Evolutionary conservation across 2,329 filamentous ascomycete species (phyloP), one percentile per base, ranked within the genome.

Genomic region (Zymoseptoria tritici): DNA sequence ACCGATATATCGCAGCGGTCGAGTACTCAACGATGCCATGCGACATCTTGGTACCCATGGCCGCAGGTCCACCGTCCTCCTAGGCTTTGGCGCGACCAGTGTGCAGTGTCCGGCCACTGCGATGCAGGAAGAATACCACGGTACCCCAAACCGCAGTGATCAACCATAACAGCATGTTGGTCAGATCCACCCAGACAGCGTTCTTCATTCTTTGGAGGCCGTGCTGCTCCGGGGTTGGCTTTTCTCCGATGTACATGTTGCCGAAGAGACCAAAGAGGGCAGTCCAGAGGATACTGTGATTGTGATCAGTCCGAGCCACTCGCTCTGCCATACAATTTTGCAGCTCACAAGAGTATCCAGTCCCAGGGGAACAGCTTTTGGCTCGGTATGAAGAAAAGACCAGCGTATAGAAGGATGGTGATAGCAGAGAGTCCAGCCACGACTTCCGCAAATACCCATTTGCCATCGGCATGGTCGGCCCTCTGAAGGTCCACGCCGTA

Each of bases 181-280:
- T 78, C 55, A 96, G 74, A 73, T 93, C 88, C 52, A 96, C 80
- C 89, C 90, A 96, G 16, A 94, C 89, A 4, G 90, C 89, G 70
- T 87, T 85, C 77, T 91, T 91, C 91, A 96, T 96, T 59, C 89
- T 82, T 65, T 79, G 77, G 59, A 93, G 81, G 55, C 81, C 85
- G 49, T 68, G 67, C 54, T 74, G 72, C 70, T 89, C 81, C 5
- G 71, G 70, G 9, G 69, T 72, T 0, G 86, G 73, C 60, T 90
- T 73, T 68, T 86, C 85, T 57, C 83, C 75, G 71, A 96, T 88
- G 78, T 87, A 96, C 80, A 93, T 84, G 67, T 82, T 85, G 57
- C 86, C 91, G 72, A 96, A 96, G 61, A 94, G 78, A 19, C 90
- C 91, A 72, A 96, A 96, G 5, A 94, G 80, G 1, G 85, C 83